Conservation (phyloP, 2,329 filamentous ascomycete genomes). For the Whalleya microplaca region DNA sequence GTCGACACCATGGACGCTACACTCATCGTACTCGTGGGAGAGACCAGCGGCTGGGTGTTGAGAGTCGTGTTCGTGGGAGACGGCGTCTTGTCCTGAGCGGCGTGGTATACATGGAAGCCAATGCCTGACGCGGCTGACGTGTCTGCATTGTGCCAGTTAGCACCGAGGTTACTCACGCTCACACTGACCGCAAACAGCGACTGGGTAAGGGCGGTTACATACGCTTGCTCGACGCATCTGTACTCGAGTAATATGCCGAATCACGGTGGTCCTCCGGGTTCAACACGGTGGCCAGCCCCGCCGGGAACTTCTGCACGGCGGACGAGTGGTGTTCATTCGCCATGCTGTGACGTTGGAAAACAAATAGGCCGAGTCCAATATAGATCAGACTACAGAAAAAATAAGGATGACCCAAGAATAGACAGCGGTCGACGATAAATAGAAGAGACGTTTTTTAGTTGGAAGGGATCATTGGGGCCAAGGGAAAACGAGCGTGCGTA, state of each 20-base stretch:
- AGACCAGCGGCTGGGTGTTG: constrained; percentile 56
- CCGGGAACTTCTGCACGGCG: constrained; percentile 50
- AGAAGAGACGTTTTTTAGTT: not conserved
- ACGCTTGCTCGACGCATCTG: constrained; percentile 57
- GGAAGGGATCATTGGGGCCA: not conserved
- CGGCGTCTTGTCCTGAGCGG: constrained; percentile 63
- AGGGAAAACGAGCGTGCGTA: not conserved
- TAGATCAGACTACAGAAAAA: not conserved
- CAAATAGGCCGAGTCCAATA: not conserved
- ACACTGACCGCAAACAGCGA: too few relatives aligned
- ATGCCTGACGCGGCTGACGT: constrained; percentile 51
- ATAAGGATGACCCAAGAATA: not conserved
- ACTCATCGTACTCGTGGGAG: constrained; percentile 66
- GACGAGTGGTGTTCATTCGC: constrained; percentile 42
- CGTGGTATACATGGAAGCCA: constrained; percentile 51
- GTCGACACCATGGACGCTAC: constrained; percentile 69
- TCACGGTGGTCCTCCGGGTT: constrained; percentile 57
- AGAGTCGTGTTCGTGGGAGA: constrained; percentile 60
- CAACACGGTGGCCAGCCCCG: constrained; percentile 54
- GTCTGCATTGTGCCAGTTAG: constrained; percentile 39
- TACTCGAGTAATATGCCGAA: constrained; percentile 56
- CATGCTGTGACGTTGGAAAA: constrained; percentile 36
- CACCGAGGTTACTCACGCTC: constrained; percentile 15
- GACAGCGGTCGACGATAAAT: constrained; percentile 1
- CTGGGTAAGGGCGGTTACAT: constrained; percentile 31